Evolutionary conservation across 2,329 filamentous ascomycete genomes (phyloP).

Genomic region (Nigrospora oryzae): DNA sequence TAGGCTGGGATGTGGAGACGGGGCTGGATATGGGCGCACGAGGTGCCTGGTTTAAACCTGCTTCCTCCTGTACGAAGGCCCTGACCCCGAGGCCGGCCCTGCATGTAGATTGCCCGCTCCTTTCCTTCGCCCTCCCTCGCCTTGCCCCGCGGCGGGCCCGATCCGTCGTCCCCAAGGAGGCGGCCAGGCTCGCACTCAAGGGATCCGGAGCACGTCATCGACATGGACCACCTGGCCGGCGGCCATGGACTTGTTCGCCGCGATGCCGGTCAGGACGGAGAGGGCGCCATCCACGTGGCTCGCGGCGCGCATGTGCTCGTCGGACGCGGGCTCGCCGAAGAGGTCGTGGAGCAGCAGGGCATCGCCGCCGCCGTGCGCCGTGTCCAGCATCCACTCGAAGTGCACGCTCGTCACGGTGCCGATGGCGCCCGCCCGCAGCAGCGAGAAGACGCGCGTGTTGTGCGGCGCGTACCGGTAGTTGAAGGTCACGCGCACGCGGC

Average conservation of each 20-base stretch:
- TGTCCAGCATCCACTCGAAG: constrained; percentile 58
- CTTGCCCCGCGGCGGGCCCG: too few relatives aligned
- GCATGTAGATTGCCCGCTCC: too few relatives aligned
- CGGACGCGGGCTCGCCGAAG: constrained; percentile 43
- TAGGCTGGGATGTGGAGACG: too few relatives aligned
- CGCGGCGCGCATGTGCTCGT: constrained; percentile 45
- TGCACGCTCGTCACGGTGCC: constrained; percentile 49
- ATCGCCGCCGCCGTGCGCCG: constrained; percentile 52
- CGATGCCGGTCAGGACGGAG: constrained; percentile 52
- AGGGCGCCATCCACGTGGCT: constrained; percentile 50
- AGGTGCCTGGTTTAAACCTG: too few relatives aligned
- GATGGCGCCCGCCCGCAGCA: constrained; percentile 45
- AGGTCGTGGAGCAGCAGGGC: constrained; percentile 47
- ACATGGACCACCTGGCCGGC: constrained; percentile 49
- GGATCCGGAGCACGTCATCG: constrained; percentile 36
- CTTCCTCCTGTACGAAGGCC: too few relatives aligned
- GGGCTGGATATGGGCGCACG: too few relatives aligned
- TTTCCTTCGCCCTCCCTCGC: too few relatives aligned
- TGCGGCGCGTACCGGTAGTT: constrained; percentile 60
- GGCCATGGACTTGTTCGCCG: constrained; percentile 47
- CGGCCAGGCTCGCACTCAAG: constrained; percentile 10
- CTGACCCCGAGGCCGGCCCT: too few relatives aligned
- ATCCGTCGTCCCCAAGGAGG: too few relatives aligned
- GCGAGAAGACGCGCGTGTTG: constrained; percentile 49
- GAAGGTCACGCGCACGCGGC: constrained; percentile 46